These are phyloP conservation scores for Gentiana macrophylla DNA, from an alignment of 257 asterid genomes.

Conservation along the genomic window DNA sequence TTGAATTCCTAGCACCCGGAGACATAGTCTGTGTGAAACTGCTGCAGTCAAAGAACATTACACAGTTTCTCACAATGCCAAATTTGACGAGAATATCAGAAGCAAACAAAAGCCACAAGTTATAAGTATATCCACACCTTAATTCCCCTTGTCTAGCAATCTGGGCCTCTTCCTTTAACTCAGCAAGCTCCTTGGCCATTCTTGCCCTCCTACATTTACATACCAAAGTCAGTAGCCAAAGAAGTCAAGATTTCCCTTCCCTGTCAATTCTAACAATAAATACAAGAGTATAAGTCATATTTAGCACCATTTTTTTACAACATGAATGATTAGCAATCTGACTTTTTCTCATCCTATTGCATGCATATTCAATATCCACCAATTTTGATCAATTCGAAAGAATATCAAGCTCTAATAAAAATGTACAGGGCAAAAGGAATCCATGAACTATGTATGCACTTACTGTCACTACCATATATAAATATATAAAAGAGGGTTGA, in stretches of 20 bases:
- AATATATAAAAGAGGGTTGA: not conserved
- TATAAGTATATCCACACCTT: slow-evolving; percentile 36
- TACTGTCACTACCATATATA: too few species aligned
- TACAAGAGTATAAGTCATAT: not conserved
- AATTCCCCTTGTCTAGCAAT: slow-evolving; percentile 38
- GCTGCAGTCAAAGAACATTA: slow-evolving; percentile 25
- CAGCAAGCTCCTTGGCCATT: slow-evolving; percentile 84
- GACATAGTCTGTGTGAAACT: too few species aligned
- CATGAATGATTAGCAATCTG: too few species aligned
- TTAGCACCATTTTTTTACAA: too few species aligned
- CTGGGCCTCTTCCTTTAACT: slow-evolving; percentile 70
- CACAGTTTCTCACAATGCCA: slow-evolving; percentile 5
- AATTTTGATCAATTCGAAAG: not conserved
- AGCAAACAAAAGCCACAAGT: not conserved
- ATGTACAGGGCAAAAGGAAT: too few species aligned
- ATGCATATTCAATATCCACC: not conserved
- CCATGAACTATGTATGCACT: too few species aligned
- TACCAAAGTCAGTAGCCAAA: not conserved
- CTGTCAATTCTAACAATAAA: not conserved
- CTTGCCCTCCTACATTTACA: slow-evolving; percentile 56
- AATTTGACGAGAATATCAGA: slow-evolving; percentile 1
- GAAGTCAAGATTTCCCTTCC: not conserved
- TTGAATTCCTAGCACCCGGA: slow-evolving; percentile 89
- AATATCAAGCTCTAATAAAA: too few species aligned
- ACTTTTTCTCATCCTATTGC: not conserved